phyloP scores from a whole-genome alignment of 2,329 filamentous ascomycete genomes.

The Davidsoniella virescens region DNA sequence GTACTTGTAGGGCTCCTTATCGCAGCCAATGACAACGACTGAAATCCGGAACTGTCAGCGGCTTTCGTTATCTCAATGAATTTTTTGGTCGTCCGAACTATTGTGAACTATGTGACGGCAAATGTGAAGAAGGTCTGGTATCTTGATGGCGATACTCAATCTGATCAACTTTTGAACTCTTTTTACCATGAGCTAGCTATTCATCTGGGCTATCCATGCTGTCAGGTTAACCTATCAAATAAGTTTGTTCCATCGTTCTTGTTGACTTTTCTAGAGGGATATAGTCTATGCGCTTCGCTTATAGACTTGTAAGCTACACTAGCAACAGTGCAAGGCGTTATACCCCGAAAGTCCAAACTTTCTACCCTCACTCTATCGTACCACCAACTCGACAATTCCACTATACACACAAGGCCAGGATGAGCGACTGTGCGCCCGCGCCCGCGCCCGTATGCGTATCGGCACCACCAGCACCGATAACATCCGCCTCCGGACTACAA shows the following conservation, averaged over 20 bases:
- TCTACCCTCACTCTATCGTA: background rate
- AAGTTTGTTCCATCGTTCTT: too few relatives aligned
- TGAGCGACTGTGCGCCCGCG: too few relatives aligned
- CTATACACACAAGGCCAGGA: too few relatives aligned
- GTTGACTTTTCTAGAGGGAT: too few relatives aligned
- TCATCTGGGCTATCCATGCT: too few relatives aligned
- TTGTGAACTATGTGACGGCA: too few relatives aligned
- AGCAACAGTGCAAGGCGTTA: background rate
- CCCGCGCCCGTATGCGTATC: too few relatives aligned
- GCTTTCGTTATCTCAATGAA: background rate
- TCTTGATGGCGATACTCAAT: too few relatives aligned
- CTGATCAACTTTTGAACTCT: too few relatives aligned
- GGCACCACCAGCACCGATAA: background rate
- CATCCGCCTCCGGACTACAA: conserved; percentile 3
- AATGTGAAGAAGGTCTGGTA: too few relatives aligned
- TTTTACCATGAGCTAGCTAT: too few relatives aligned
- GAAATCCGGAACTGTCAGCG: conserved; percentile 2
- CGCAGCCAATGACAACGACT: conserved; percentile 1
- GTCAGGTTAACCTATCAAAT: background rate
- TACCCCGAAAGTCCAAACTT: background rate
- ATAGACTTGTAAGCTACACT: background rate
- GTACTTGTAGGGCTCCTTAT: background rate
- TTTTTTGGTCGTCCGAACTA: too few relatives aligned
- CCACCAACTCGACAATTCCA: background rate
- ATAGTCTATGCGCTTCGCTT: conserved; percentile 4